phyloP scores from a whole-genome alignment of 441 rosid species.

The Manihot esculenta region DNA sequence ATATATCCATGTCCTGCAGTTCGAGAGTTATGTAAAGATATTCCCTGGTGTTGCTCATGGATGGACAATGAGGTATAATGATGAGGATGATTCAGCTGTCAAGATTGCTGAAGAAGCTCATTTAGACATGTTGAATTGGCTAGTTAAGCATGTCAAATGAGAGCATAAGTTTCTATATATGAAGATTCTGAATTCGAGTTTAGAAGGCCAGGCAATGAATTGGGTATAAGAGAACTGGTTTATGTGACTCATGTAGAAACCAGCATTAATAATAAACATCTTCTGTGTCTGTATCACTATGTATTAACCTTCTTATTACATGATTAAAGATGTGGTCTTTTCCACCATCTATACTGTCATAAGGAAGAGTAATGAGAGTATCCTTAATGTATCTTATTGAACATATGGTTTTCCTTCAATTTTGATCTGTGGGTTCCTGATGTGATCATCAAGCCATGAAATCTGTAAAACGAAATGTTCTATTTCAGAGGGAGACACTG shows the following conservation, averaged over 20 bases:
- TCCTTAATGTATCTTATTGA: too few relatives aligned
- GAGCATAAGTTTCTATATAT: neutral
- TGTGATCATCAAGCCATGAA: too few relatives aligned
- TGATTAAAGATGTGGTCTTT: too few relatives aligned
- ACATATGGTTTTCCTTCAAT: too few relatives aligned
- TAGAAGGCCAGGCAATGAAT: neutral
- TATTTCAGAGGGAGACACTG: neutral
- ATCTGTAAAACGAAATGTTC: neutral
- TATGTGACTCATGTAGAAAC: neutral
- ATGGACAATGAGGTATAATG: conserved; percentile 39
- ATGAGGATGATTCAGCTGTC: conserved; percentile 28
- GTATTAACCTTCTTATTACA: too few relatives aligned
- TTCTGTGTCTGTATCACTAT: too few relatives aligned
- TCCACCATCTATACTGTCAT: too few relatives aligned
- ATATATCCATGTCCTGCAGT: conserved; percentile 16
- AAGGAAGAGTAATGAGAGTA: too few relatives aligned
- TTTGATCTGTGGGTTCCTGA: too few relatives aligned
- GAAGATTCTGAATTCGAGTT: neutral
- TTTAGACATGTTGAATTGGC: conserved; percentile 37
- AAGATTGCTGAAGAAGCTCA: conserved; percentile 46
- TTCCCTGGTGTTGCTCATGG: conserved; percentile 46
- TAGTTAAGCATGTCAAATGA: conserved; percentile 31
- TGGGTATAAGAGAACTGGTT: neutral
- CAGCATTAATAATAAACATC: too few relatives aligned
- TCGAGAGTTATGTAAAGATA: conserved; percentile 51